Percentiles rank a stretch among this genome's conserved stretches.
Evolutionary conservation across 352 stramenopile species (phyloP).

Genomic region (Phytophthora uliginosa): DNA sequence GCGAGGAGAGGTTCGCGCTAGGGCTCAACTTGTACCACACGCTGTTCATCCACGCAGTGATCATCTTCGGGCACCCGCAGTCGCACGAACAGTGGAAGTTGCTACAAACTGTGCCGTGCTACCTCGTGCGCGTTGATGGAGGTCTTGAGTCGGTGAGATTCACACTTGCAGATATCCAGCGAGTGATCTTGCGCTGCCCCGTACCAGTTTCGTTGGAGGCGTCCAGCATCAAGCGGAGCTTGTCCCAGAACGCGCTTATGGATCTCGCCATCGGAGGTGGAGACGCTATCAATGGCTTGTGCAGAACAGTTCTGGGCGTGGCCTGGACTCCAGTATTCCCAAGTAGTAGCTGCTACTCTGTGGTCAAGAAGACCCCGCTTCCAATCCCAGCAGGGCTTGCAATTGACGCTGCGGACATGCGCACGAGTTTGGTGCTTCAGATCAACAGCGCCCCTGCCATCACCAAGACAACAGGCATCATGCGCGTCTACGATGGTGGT

Average conservation of each 20-base stretch:
- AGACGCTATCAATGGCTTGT: constrained; percentile 37
- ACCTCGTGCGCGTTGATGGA: constrained; percentile 35
- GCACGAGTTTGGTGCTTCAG: constrained; percentile 90
- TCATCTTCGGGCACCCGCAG: constrained; percentile 53
- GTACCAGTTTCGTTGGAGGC: constrained; percentile 43
- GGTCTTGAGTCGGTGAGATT: constrained; percentile 41
- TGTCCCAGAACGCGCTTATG: constrained; percentile 39
- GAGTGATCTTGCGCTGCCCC: constrained; percentile 77
- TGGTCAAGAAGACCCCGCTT: constrained; percentile 26
- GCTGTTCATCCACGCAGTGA: constrained; percentile 85
- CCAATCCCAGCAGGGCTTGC: constrained; percentile 47
- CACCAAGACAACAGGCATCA: constrained; percentile 36
- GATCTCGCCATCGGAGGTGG: constrained; percentile 40
- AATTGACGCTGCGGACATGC: constrained; percentile 69
- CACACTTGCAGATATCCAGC: constrained; percentile 89
- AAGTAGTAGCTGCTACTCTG: constrained; percentile 51
- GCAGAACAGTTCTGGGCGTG: constrained; percentile 27
- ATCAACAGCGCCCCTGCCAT: constrained; percentile 50
- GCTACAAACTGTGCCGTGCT: constrained; percentile 64
- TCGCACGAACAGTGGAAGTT: constrained; percentile 84
- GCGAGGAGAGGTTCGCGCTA: constrained; percentile 65
- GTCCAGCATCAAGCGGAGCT: constrained; percentile 27
- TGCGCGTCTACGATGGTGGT: constrained; percentile 78
- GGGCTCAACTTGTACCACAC: constrained; percentile 94
- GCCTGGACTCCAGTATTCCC: constrained; percentile 37